Evolutionary conservation across 2,329 filamentous ascomycete species (phyloP).

Genomic region (Decorospora gaudefroyi): DNA sequence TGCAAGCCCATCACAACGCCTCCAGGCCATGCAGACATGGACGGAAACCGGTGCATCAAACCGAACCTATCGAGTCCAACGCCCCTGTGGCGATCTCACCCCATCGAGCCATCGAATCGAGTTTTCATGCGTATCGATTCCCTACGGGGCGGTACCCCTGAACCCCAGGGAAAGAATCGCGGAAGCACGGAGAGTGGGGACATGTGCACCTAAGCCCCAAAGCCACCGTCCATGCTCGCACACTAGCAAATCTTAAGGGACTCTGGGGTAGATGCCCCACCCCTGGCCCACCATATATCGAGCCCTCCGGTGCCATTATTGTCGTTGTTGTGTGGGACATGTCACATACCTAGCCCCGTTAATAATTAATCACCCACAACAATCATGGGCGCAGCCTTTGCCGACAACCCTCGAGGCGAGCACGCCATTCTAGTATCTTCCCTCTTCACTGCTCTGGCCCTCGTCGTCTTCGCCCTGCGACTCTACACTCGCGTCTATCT

Average conservation of each 20-base stretch:
- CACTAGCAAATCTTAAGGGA: constrained; percentile 4
- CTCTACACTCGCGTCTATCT: constrained; percentile 40
- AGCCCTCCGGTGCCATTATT: no score
- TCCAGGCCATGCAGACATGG: no score
- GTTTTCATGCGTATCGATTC: constrained; percentile 10
- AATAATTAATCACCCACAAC: constrained; percentile 1
- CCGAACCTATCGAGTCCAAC: no score
- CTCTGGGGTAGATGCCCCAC: constrained; percentile 7
- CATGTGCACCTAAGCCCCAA: constrained; percentile 2
- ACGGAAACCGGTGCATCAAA: no score
- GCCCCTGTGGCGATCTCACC: no score
- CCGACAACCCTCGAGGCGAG: constrained; percentile 29
- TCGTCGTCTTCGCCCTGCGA: constrained; percentile 29
- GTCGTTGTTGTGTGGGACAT: no score
- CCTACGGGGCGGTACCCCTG: constrained; percentile 5
- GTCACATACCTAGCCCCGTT: constrained; percentile 1
- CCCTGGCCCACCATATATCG: constrained; percentile 7
- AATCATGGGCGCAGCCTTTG: constrained; percentile 9
- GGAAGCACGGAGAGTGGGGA: constrained; percentile 8
- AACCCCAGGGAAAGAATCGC: constrained; percentile 6
- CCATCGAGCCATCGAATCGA: no score
- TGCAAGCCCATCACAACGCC: no score
- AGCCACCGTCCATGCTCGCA: constrained; percentile 6
- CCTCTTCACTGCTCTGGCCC: constrained; percentile 36
- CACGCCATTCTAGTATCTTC: constrained; percentile 30